These are phyloP conservation scores for Luffa aegyptiaca DNA, from an alignment of 306 rosid species.

Conservation along the genomic window DNA sequence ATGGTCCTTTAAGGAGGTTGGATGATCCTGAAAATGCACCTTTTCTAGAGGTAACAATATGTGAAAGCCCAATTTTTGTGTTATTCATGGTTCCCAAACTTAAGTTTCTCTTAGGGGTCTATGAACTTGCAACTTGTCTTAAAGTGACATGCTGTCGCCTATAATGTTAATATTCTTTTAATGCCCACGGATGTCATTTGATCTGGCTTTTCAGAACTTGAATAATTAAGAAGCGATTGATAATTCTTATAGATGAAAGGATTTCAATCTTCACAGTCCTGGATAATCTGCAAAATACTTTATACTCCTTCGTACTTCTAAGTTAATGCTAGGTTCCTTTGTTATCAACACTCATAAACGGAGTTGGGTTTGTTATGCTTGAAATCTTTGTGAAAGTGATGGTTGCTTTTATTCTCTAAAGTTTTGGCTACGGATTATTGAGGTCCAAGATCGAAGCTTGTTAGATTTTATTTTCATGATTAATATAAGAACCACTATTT, in stretches of 20 bases:
- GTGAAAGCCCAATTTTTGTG: not conserved
- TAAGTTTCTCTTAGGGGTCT: not conserved
- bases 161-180: not conserved
- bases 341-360: not conserved
- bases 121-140: not conserved
- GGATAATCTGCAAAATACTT: not conserved
- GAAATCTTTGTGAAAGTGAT: not conserved
- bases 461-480: not conserved
- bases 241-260: not conserved
- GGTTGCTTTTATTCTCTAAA: not conserved
- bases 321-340: not conserved
- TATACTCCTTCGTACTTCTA: not conserved
- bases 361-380: not conserved
- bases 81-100: not conserved
- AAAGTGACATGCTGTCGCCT: not conserved
- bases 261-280: not conserved
- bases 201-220: not conserved
- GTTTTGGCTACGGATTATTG: not conserved
- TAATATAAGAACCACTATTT: not conserved
- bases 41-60: conserved; percentile 54
- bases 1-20: conserved; percentile 58
- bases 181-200: not conserved
- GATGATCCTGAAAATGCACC: conserved; percentile 80
- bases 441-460: not conserved
- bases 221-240: not conserved